Percentiles rank a stretch among this genome's conserved stretches.
These are phyloP conservation scores for Neurospora crassa DNA, from an alignment of 2,329 filamentous ascomycete species.

Conservation along the genomic window DNA sequence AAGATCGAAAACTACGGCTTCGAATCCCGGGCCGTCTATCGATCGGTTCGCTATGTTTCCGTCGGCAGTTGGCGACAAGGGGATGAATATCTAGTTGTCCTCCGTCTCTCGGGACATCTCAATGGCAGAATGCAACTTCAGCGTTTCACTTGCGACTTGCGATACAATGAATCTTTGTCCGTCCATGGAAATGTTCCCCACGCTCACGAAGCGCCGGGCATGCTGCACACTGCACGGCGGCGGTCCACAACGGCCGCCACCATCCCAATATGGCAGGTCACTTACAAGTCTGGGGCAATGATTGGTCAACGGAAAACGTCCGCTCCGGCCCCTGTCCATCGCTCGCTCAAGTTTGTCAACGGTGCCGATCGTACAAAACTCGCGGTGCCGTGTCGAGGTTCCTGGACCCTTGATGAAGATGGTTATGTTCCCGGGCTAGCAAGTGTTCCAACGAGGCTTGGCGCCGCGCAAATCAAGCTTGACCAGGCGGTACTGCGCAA, in stretches of 20 bases:
- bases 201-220: neutral
- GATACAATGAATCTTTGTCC: neutral
- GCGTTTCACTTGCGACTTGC: neutral
- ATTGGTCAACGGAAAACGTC: neutral
- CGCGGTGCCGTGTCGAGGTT: neutral
- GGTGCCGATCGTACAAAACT: neutral
- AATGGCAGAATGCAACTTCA: neutral
- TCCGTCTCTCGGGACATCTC: neutral
- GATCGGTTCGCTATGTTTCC: neutral
- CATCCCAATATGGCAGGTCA: neutral
- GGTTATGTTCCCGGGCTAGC: neutral
- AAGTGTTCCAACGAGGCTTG: neutral
- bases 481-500: neutral
- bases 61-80: neutral
- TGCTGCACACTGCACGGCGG: neutral
- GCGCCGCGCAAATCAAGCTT: neutral
- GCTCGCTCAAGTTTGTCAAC: neutral
- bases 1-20: neutral
- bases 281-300: neutral
- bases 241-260: neutral
- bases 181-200: neutral
- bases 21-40: neutral
- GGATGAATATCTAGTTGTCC: neutral
- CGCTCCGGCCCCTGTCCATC: neutral
- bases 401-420: neutral